phyloP scores from a whole-genome alignment of 1,284 basidiomycete genomes.

The Trichosporon sp. region DNA sequence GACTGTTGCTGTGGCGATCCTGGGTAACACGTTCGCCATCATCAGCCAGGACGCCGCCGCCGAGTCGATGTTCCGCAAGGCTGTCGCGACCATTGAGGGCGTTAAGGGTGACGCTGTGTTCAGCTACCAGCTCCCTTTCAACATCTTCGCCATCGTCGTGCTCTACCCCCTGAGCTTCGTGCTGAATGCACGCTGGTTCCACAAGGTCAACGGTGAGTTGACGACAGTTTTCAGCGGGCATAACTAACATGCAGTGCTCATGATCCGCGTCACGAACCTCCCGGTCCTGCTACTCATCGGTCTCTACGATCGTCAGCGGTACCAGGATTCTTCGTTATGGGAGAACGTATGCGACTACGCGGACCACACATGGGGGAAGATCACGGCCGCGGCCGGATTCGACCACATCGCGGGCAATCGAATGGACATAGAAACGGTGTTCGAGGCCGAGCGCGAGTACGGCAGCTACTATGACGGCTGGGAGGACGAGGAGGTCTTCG shows the following conservation, averaged over 20 bases:
- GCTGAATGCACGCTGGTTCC: constrained; percentile 60
- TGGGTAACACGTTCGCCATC: constrained; percentile 86
- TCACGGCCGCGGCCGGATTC: constrained; percentile 66
- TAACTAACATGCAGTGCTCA: constrained; percentile 29
- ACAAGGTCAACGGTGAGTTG: constrained; percentile 60
- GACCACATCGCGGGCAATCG: constrained; percentile 58
- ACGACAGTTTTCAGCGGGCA: background rate
- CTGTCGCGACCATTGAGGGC: constrained; percentile 84
- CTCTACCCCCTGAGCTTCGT: constrained; percentile 79
- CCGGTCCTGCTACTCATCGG: constrained; percentile 78
- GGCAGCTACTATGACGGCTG: constrained; percentile 44
- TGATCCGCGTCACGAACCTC: constrained; percentile 68
- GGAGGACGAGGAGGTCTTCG: constrained; percentile 52
- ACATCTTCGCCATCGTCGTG: constrained; percentile 71
- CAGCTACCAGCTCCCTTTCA: constrained; percentile 87
- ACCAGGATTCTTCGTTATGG: constrained; percentile 62
- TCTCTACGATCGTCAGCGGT: constrained; percentile 71
- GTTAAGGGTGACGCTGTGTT: constrained; percentile 68
- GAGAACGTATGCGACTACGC: constrained; percentile 64
- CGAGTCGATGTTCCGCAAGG: constrained; percentile 90
- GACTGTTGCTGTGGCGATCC: constrained; percentile 59
- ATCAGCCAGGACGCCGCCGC: constrained; percentile 88
- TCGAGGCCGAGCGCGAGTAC: constrained; percentile 72
- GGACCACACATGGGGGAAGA: constrained; percentile 60
- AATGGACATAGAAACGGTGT: constrained; percentile 71